A percentile compares a stretch with the other conserved stretches of the same genome.
Conservation (phyloP, 371 early-diverging fungal genomes). For the Smittium culicis region DNA sequence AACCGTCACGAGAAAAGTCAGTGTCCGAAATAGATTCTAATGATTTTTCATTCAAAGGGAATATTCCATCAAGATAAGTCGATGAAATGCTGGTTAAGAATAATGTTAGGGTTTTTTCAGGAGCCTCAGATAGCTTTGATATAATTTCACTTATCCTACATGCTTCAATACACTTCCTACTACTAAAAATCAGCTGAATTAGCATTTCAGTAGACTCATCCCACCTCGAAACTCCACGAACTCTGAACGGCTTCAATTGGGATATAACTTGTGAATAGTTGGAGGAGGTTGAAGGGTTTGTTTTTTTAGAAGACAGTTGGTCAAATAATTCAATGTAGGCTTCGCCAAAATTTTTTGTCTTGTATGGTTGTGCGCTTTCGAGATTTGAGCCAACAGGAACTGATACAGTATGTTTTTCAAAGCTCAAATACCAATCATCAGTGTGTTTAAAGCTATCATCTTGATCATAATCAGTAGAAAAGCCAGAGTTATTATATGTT, state of each 20-base stretch:
- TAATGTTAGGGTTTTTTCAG: neutral
- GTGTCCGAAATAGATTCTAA: neutral
- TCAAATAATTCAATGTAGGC: neutral
- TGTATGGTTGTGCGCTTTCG: neutral
- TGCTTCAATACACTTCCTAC: conserved; percentile 18
- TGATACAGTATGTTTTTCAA: neutral
- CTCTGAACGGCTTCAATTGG: neutral
- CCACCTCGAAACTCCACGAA: conserved; percentile 11
- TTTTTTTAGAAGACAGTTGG: neutral
- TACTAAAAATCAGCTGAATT: conserved; percentile 16
- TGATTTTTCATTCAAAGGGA: neutral
- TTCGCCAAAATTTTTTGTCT: neutral
- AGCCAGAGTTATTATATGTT: neutral
- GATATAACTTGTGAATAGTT: neutral
- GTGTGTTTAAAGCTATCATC: neutral
- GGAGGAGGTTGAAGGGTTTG: neutral
- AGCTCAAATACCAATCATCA: neutral
- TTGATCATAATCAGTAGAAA: neutral
- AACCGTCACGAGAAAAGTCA: neutral
- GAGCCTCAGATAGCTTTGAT: neutral
- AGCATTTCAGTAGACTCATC: conserved; percentile 23
- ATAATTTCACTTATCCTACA: conserved; percentile 11
- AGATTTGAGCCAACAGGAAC: neutral
- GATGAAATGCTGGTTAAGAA: neutral
- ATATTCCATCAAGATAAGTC: neutral